Conservation (phyloP, 2,329 filamentous ascomycete species). For the Aplosporella prunicola region DNA sequence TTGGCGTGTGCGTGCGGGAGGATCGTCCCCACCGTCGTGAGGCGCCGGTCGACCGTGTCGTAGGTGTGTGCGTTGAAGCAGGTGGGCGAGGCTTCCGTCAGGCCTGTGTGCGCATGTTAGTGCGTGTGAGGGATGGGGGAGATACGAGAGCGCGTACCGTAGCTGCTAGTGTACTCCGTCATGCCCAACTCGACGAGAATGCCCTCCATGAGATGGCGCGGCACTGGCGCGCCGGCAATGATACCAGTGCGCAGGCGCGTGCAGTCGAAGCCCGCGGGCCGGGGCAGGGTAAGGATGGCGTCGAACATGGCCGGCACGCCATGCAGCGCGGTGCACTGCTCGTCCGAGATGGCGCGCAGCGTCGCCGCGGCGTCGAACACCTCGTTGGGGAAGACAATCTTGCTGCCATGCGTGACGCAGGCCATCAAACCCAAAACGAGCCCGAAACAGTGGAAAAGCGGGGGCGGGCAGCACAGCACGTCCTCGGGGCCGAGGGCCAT, state of each 20-base stretch:
- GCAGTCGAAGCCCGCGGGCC: conserved; percentile 39
- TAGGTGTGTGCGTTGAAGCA: conserved; percentile 73
- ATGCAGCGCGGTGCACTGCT: conserved; percentile 58
- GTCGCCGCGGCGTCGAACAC: conserved; percentile 61
- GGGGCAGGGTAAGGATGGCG: conserved; percentile 44
- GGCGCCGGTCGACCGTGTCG: conserved; percentile 55
- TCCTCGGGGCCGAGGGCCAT: conserved; percentile 57
- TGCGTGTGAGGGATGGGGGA: too few relatives aligned
- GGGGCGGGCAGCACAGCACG: conserved; percentile 70
- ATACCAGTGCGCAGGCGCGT: conserved; percentile 59
- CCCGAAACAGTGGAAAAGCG: conserved; percentile 79
- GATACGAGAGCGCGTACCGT: conserved; percentile 17
- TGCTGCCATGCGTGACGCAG: conserved; percentile 62
- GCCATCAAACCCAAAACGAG: conserved; percentile 68
- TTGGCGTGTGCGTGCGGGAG: conserved; percentile 68
- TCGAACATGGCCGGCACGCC: conserved; percentile 83
- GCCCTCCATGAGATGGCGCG: conserved; percentile 63
- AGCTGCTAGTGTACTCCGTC: conserved; percentile 53
- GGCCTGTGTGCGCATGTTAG: too few relatives aligned
- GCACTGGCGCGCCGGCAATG: conserved; percentile 69
- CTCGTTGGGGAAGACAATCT: conserved; percentile 67
- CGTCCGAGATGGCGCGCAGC: conserved; percentile 49
- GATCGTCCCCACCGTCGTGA: conserved; percentile 65
- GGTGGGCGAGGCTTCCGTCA: conserved; percentile 71
- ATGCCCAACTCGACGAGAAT: conserved; percentile 64